Evolutionary conservation across 352 stramenopile genomes (phyloP).

Genomic region (Phytopythium oedochilum): DNA sequence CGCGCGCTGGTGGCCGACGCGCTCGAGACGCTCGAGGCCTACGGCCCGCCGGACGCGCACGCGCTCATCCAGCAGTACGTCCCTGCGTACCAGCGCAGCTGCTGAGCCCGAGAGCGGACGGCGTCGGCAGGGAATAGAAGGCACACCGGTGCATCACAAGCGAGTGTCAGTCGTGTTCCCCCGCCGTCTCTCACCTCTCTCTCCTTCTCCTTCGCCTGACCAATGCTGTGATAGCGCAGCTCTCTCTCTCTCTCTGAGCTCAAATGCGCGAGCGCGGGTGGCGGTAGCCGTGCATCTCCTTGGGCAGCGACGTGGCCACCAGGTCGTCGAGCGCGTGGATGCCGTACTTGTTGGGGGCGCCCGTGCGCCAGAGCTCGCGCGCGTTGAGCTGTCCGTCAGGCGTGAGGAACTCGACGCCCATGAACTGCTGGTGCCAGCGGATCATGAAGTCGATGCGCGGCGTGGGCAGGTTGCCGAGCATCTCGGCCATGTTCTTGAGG

Average conservation of each 20-base stretch:
- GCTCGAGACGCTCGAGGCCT: constrained; percentile 72
- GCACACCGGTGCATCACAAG: too few relatives aligned
- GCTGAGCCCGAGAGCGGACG: constrained; percentile 9
- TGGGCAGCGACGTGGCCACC: constrained; percentile 85
- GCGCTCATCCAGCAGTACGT: constrained; percentile 77
- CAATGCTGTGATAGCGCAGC: too few relatives aligned
- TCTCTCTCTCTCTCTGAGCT: constrained; percentile 14
- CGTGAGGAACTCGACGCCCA: constrained; percentile 85
- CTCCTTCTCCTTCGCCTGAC: too few relatives aligned
- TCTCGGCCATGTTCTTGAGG: constrained; percentile 92
- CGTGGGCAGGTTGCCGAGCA: constrained; percentile 91
- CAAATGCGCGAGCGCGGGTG: constrained; percentile 83
- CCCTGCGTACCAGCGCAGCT: constrained; percentile 52
- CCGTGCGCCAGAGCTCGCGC: constrained; percentile 84
- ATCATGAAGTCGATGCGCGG: constrained; percentile 93
- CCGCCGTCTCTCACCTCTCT: too few relatives aligned
- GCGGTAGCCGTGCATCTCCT: constrained; percentile 84
- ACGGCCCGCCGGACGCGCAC: constrained; percentile 61
- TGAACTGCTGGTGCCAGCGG: constrained; percentile 91
- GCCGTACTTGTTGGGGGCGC: constrained; percentile 88
- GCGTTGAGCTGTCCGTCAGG: constrained; percentile 88
- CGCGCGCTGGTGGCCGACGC: constrained; percentile 53
- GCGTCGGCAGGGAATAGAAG: too few relatives aligned
- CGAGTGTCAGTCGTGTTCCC: too few relatives aligned
- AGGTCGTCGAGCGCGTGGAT: constrained; percentile 89